phyloP scores from a whole-genome alignment of 805 yeast species.

The Ogataea naganishii region DNA sequence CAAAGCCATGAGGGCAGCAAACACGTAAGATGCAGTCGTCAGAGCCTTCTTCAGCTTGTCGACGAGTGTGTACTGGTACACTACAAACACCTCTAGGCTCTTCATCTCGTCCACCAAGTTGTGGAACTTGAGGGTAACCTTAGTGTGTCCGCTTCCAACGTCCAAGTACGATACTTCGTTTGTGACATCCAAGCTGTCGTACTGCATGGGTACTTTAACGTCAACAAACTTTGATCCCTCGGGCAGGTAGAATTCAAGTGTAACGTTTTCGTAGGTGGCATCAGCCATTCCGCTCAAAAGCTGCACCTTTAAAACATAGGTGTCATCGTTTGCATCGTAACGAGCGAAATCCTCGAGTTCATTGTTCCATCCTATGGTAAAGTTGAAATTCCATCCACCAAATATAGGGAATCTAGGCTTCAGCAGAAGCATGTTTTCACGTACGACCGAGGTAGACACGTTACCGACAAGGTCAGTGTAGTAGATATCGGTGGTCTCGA shows the following conservation, averaged over 20 bases:
- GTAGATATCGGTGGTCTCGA: slow-evolving; percentile 53
- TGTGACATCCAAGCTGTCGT: slow-evolving; percentile 22
- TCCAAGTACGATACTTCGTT: slow-evolving; percentile 54
- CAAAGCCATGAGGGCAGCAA: slow-evolving; percentile 49
- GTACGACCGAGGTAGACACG: slow-evolving; percentile 64
- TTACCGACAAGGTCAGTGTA: slow-evolving; percentile 88
- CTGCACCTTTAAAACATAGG: slow-evolving; percentile 59
- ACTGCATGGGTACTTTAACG: slow-evolving; percentile 47
- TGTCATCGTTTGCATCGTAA: slow-evolving; percentile 29
- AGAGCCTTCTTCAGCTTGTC: slow-evolving; percentile 59
- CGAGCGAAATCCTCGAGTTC: slow-evolving; percentile 41
- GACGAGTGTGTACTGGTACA: slow-evolving; percentile 49
- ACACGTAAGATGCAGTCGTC: slow-evolving; percentile 52
- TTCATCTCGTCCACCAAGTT: slow-evolving; percentile 66
- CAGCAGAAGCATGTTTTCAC: slow-evolving; percentile 41
- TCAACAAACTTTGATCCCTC: slow-evolving; percentile 66
- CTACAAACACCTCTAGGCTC: slow-evolving; percentile 45
- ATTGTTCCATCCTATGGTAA: slow-evolving; percentile 90
- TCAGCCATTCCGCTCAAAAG: slow-evolving; percentile 64
- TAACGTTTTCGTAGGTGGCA: slow-evolving; percentile 53
- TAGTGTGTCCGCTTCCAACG: slow-evolving; percentile 67
- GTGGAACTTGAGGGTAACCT: slow-evolving; percentile 47
- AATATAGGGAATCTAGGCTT: slow-evolving; percentile 90
- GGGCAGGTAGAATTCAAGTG: slow-evolving; percentile 65
- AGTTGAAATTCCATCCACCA: slow-evolving; percentile 95